Conservation (phyloP, 768 basidiomycete genomes). For the Mycena metata region DNA sequence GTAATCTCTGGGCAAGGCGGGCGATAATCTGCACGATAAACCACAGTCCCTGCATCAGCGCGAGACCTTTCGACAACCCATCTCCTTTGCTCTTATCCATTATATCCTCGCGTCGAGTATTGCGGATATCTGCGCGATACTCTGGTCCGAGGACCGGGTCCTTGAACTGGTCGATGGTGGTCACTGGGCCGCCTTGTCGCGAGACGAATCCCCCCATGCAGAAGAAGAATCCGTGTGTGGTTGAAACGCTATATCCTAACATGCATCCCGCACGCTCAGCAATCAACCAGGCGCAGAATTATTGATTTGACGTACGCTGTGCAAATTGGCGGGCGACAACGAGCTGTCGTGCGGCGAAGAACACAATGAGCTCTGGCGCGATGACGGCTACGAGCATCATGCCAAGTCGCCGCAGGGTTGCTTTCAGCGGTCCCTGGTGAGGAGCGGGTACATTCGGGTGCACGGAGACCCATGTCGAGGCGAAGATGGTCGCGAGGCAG, state of each 20-base stretch:
- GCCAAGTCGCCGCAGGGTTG: background rate
- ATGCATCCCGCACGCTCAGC: no score
- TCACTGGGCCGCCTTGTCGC: background rate
- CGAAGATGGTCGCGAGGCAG: slow-evolving; percentile 4
- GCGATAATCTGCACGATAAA: slow-evolving; percentile 5
- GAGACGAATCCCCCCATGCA: slow-evolving; percentile 5
- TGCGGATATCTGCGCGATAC: background rate
- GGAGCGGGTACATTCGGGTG: slow-evolving; percentile 1
- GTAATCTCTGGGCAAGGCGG: background rate
- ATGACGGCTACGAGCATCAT: slow-evolving; percentile 3
- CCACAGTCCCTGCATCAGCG: slow-evolving; percentile 11
- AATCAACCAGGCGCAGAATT: no score
- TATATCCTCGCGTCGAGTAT: background rate
- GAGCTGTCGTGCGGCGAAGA: slow-evolving; percentile 3
- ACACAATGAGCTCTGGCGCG: slow-evolving; percentile 7
- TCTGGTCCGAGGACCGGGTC: background rate
- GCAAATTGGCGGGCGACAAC: background rate
- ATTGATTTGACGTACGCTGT: no score
- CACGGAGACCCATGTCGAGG: background rate
- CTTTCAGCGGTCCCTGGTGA: background rate
- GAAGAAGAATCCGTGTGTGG: slow-evolving; percentile 5
- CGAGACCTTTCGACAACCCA: background rate
- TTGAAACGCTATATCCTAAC: background rate
- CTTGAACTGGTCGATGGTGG: background rate
- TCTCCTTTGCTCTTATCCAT: slow-evolving; percentile 8